Base-by-base conservation (phyloP, 495 filamentous ascomycete genomes). In the Apiosordaria backusii region DNA sequence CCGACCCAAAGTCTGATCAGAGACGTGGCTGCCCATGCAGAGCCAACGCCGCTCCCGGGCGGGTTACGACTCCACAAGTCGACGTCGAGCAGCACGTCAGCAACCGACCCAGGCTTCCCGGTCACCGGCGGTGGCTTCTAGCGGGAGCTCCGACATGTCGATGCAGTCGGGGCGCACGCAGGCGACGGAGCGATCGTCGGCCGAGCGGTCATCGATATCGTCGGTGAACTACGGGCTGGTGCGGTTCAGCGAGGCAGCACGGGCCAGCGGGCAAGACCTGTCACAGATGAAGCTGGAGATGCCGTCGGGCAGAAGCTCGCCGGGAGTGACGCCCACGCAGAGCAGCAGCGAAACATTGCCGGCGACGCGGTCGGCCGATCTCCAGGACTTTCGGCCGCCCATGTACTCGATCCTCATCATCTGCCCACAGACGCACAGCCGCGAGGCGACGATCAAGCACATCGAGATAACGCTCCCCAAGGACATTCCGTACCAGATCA, bases 381-480 rank as follows among this genome's bases (percentile, higher is more conserved):
- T 64, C 65, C 4, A 40, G 45, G 24, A 7, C 6, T 50, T 3
- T 64, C 50, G 35, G 23, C 62, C 45, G 67, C 84, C 86, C 7
- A 86, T 93, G 77, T 95, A 91, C 75, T 96, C 92, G 0, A 95
- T 97, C 66, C 77, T 96, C 40, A 85, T 97, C 60, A 83, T 97
- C 22, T 96, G 91, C 68, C 88, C 92, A 16, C 88, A 94, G 63
- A 85, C 84, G 29, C 88, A 93, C 72, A 92, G 90, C 53, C 87
- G 91, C 40, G 86, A 91, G 67, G 92, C 93, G 5, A 94, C 91
- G 15, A 89, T 88, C 50, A 88, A 90, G 67, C 93, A 97, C 75
- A 95, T 97, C 65, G 88, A 93, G 74, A 90, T 89, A 78, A 94
- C 92, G 4, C 78, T 97, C 0, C 93, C 93, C 4, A 88, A 90